Percentiles rank a stretch among this genome's conserved stretches.
These are phyloP conservation scores for Botryosphaeria dothidea DNA, from an alignment of 2,329 filamentous ascomycete species.

Conservation along the genomic window DNA sequence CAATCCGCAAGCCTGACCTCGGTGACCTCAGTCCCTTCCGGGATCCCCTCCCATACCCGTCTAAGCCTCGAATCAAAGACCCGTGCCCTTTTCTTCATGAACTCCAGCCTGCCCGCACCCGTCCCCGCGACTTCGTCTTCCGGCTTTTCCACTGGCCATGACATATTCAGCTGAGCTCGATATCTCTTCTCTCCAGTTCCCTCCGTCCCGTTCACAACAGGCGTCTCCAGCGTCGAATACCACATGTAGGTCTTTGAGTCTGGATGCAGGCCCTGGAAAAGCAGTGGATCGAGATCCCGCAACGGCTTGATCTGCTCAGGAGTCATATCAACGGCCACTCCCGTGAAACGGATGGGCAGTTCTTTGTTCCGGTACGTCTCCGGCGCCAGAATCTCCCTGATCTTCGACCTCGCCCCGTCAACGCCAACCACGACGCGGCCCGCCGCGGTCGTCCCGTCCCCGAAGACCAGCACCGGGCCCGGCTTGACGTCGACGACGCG, in stretches of 20 bases:
- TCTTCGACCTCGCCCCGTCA: constrained; percentile 43
- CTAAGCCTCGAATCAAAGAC: constrained; percentile 18
- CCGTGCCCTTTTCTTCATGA: constrained; percentile 22
- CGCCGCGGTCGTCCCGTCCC: constrained; percentile 17
- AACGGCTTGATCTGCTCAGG: constrained; percentile 28
- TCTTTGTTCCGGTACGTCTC: constrained; percentile 29
- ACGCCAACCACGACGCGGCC: constrained; percentile 38
- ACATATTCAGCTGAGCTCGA: constrained; percentile 49
- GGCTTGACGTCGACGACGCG: constrained; percentile 16
- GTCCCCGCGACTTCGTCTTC: constrained; percentile 20
- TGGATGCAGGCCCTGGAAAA: constrained; percentile 25
- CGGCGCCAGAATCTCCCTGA: constrained; percentile 37
- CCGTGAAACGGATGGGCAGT: constrained; percentile 43
- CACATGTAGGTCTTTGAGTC: constrained; percentile 23
- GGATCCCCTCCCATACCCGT: constrained; percentile 16
- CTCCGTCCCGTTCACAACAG: constrained; percentile 37
- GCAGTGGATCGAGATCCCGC: constrained; percentile 24
- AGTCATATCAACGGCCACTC: constrained; percentile 41
- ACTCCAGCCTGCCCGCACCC: constrained; percentile 12
- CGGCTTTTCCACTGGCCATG: constrained; percentile 37
- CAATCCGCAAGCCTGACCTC: constrained; percentile 25
- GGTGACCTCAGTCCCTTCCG: constrained; percentile 18
- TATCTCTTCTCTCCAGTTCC: constrained; percentile 37
- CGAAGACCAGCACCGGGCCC: constrained; percentile 18
- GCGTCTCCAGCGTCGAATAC: constrained; percentile 44